A percentile compares a stretch with the other conserved stretches of the same genome.
Conservation (phyloP, 495 filamentous ascomycete genomes). For the Ramalina intermedia region DNA sequence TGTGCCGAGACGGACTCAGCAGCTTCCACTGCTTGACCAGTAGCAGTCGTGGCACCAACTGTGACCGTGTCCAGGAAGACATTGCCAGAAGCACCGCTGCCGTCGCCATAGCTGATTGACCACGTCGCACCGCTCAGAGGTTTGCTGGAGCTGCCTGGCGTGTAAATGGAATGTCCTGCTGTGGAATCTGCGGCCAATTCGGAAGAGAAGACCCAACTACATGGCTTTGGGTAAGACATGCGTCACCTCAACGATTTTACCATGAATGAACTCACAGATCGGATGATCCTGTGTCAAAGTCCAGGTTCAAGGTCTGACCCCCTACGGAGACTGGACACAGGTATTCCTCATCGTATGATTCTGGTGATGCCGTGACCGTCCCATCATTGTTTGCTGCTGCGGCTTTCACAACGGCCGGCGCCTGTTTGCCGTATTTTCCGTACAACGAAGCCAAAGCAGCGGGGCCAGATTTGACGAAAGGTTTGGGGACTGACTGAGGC, state of each 20-base stretch:
- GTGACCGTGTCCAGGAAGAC: slow-evolving; percentile 59
- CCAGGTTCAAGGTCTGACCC: slow-evolving; percentile 44
- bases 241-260: not conserved
- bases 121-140: slow-evolving; percentile 41
- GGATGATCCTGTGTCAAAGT: slow-evolving; percentile 64
- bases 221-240: not conserved
- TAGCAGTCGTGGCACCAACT: slow-evolving; percentile 49
- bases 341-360: slow-evolving; percentile 47
- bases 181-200: slow-evolving; percentile 31
- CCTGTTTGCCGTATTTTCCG: slow-evolving; percentile 28
- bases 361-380: slow-evolving; percentile 37
- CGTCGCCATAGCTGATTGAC: slow-evolving; percentile 60
- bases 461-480: slow-evolving; percentile 26
- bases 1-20: slow-evolving; percentile 43
- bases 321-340: slow-evolving; percentile 54
- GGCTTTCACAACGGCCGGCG: slow-evolving; percentile 28
- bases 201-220: slow-evolving; percentile 39
- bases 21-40: slow-evolving; percentile 53
- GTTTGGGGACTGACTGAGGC: slow-evolving; percentile 23
- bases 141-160: slow-evolving; percentile 30
- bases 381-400: slow-evolving; percentile 33
- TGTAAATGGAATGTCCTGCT: slow-evolving; percentile 48
- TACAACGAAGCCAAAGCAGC: slow-evolving; percentile 26
- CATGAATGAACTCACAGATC: slow-evolving; percentile 44
- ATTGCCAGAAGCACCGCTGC: slow-evolving; percentile 45